These are phyloP conservation scores for Strobilomyces echinocephalus DNA, from an alignment of 768 basidiomycete genomes.

Conservation along the genomic window DNA sequence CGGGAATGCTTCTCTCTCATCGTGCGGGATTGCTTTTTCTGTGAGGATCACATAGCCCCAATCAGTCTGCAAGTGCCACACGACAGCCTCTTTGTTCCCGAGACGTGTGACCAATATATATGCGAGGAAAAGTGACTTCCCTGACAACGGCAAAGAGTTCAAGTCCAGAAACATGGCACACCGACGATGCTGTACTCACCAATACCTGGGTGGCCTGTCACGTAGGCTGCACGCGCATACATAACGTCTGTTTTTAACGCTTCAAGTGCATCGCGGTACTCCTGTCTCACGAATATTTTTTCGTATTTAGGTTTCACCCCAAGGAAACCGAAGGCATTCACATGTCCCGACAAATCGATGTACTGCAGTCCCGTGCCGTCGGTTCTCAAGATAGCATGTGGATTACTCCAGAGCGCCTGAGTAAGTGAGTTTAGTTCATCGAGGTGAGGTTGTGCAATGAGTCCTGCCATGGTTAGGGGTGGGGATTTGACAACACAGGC, in stretches of 20 bases:
- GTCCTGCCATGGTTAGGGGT: too few relatives aligned
- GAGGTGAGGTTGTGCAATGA: too few relatives aligned
- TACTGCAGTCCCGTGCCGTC: too few relatives aligned
- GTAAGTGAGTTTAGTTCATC: too few relatives aligned
- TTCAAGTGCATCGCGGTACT: background rate
- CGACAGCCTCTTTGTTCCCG: background rate
- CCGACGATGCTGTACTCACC: background rate
- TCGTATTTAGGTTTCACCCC: conserved; percentile 18
- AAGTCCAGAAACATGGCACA: background rate
- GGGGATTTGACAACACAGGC: too few relatives aligned
- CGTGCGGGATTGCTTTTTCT: background rate
- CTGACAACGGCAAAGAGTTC: background rate
- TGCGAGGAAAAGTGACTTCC: background rate
- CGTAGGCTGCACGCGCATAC: background rate
- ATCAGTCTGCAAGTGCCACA: background rate
- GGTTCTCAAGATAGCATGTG: too few relatives aligned
- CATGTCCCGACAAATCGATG: too few relatives aligned
- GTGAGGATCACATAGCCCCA: background rate
- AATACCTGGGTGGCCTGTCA: background rate
- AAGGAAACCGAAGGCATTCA: too few relatives aligned
- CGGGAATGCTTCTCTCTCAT: too few relatives aligned
- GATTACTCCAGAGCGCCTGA: too few relatives aligned
- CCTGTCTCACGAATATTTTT: background rate
- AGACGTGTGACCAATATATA: background rate
- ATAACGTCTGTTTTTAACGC: background rate